These are phyloP conservation scores for Coriaria nepalensis DNA, from an alignment of 306 rosid species.

Conservation along the genomic window DNA sequence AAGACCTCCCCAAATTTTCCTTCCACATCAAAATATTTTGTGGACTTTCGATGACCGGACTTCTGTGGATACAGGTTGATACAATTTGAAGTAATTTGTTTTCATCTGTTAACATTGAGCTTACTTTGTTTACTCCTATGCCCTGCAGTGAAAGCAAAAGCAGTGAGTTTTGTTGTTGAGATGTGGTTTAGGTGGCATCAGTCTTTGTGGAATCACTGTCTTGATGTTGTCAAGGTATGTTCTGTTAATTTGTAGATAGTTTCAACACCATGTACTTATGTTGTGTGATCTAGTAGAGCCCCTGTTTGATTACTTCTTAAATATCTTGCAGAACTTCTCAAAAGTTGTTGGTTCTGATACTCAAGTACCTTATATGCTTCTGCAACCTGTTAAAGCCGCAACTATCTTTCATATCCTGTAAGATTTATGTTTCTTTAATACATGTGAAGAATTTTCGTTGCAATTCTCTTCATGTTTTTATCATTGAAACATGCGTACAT, in stretches of 20 bases:
- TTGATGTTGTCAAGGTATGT: constrained; percentile 40
- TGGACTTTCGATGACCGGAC: constrained; percentile 48
- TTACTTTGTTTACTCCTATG: background rate
- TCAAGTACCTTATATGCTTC: constrained; percentile 46
- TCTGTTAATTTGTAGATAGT: background rate
- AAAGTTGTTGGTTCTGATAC: constrained; percentile 23
- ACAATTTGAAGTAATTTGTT: constrained; percentile 5
- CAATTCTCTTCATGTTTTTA: too few relatives aligned
- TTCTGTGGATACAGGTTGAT: constrained; percentile 48
- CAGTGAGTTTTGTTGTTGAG: constrained; percentile 54
- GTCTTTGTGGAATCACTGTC: constrained; percentile 54
- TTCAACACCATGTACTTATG: too few relatives aligned
- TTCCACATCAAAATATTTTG: constrained; percentile 66
- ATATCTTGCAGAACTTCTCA: constrained; percentile 35
- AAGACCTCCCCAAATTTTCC: constrained; percentile 79
- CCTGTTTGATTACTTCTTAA: background rate
- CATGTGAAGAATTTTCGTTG: too few relatives aligned
- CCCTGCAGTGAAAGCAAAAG: constrained; percentile 35
- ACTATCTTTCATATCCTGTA: constrained; percentile 57
- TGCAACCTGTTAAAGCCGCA: constrained; percentile 53
- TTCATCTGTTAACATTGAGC: constrained; percentile 4
- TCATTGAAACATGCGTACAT: too few relatives aligned
- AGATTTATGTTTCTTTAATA: constrained; percentile 20
- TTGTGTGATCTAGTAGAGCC: background rate
- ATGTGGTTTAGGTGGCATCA: constrained; percentile 97